Conservation (phyloP, 208 protist genomes). For the Leishmania gerbilli region DNA sequence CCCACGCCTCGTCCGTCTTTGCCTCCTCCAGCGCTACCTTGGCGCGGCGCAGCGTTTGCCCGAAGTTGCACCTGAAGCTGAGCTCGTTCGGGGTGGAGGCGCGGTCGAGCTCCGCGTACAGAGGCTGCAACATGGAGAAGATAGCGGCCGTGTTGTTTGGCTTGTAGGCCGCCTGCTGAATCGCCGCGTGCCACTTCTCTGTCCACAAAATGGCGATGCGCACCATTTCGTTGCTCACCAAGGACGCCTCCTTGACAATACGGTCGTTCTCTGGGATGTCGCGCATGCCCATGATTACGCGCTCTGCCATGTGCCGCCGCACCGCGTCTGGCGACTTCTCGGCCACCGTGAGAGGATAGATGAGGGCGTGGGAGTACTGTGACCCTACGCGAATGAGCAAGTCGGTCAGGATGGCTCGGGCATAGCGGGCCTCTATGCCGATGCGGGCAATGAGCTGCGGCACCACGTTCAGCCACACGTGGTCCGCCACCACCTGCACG, state of each 20-base stretch:
- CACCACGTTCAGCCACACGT: constrained; percentile 99
- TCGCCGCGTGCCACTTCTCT: constrained; percentile 93
- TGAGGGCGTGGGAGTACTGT: constrained; percentile 98
- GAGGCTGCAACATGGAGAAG: constrained; percentile 92
- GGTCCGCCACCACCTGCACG: constrained; percentile 91
- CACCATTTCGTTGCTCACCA: constrained; percentile 98
- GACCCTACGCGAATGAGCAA: constrained; percentile 95
- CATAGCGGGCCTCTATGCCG: constrained; percentile 86
- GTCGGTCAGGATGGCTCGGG: constrained; percentile 93
- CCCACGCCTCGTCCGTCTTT: constrained; percentile 69
- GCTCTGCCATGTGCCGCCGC: constrained; percentile 78
- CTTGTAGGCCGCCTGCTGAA: constrained; percentile 98
- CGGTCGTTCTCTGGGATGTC: constrained; percentile 57
- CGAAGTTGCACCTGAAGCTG: constrained; percentile 91
- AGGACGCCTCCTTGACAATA: constrained; percentile 94
- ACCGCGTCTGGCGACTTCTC: constrained; percentile 86
- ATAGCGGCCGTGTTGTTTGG: constrained; percentile 90
- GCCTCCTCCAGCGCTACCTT: constrained; percentile 58
- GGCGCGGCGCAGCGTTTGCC: constrained; percentile 61
- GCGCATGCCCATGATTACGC: constrained; percentile 80
- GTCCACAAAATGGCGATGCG: constrained; percentile 98
- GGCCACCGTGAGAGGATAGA: constrained; percentile 99
- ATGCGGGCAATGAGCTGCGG: constrained; percentile 99
- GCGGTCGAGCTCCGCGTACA: constrained; percentile 95
- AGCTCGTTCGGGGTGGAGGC: constrained; percentile 95